Evolutionary conservation across 352 stramenopile species (phyloP), one percentile per base, ranked within the genome.

Genomic region (Pythium scleroteichum): DNA sequence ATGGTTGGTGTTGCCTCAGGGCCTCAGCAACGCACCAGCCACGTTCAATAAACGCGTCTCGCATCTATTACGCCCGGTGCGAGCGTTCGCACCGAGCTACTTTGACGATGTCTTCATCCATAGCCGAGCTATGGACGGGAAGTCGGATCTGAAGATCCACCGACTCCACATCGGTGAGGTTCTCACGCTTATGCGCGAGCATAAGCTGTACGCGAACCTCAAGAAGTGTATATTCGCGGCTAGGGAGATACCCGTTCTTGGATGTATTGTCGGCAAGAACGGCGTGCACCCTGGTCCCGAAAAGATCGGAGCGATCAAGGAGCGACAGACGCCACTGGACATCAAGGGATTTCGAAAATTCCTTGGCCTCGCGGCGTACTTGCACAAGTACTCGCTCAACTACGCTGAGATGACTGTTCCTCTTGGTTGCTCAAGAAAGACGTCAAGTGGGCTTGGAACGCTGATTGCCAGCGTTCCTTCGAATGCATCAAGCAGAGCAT

Each of bases 31-130:
- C 19, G 58, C 59, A 9, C 63, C 62, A 44, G 55, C 51, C 4
- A 70, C 68, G 0, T 72, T 72, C 52, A 75, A 72, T 48, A 46
- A 58, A 39, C 35, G 52, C 20, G 61, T 72, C 3, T 49, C 59
- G 8, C 47, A 64, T 35, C 40, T 66, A 32, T 50, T 75, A n/a
- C 20, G 57, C 0, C 39, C 41, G 9, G 22, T 66, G 23, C 53
- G 50, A 29, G 59, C 27, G 0, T 64, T 64, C 41, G 46, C 60
- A 48, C 53, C 24, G 4, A 59, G 39, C 24, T 75, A 75, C 32
- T 72, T 72, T 26, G 64, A 75, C 51, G 68, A 75, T 44, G 38
- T 72, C 22, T 75, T 63, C 59, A 26, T 72, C 26, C 64, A 66
- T n/a, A n/a, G n/a, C n/a, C n/a, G n/a, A n/a, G n/a, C 27, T 66